Evolutionary conservation across 2,329 filamentous ascomycete genomes (phyloP), one percentile per base, ranked within the genome.

Genomic region (Orbilia quercus): DNA sequence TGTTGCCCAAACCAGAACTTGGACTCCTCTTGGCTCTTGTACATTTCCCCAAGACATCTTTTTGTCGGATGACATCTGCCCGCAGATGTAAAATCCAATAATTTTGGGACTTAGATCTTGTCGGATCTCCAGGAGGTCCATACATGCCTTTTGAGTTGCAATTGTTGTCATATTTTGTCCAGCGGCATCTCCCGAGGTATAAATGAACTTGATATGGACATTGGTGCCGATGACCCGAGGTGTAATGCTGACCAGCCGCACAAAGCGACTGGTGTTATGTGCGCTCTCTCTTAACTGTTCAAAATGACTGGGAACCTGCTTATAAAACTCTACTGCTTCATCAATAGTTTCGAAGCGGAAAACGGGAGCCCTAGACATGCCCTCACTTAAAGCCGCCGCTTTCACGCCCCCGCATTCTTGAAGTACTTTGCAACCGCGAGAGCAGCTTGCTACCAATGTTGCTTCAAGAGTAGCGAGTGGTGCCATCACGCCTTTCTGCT

Each of bases 81-180:
- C 76, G 11, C 78, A 77, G 7, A 78, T 72, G 23, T 70, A 47
- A 18, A 76, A 73, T 44, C 63, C 75, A 44, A 55, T 31, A 40
- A 71, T 65, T 31, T 54, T 74, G 20, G 51, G 69, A n/a, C 72
- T 54, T 28, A 64, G 28, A 0, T 65, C 71, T 14, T 44, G 36
- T 12, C 54, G 28, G n/a, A 42, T 64, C 9, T 62, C 50, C 9
- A 74, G 51, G 36, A 78, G 74, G 7, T 74, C 53, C 38, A 76
- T 75, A 31, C 78, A 79, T 7, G 75, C 76, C 4, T 69, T 34
- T n/a, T 79, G 76, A 7, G 77, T 79, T 5, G 78, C 78, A 20
- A 79, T 76, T 1, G 78, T 79, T 7, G 77, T 77, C 77, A 79
- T 79, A 47, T 79, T 80, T 55, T 80, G 79, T 7, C 78, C 78